A percentile compares a stretch with the other conserved stretches of the same genome.
These are phyloP conservation scores for Ascochyta koolunga DNA, from an alignment of 2,329 filamentous ascomycete species.

Conservation along the genomic window DNA sequence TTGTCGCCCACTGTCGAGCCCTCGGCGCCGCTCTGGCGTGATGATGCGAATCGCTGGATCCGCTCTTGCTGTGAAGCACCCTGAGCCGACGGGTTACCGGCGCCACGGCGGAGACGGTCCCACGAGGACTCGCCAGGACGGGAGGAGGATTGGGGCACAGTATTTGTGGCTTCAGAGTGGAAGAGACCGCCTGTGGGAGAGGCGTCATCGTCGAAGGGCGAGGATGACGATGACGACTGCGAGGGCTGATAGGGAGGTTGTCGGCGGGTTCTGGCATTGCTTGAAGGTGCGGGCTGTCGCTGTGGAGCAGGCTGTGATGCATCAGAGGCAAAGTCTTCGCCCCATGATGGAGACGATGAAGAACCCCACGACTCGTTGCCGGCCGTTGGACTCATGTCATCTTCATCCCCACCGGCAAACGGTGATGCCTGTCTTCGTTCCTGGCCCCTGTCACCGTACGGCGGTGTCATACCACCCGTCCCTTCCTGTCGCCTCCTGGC, in stretches of 20 bases:
- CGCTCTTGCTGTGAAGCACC: conserved; percentile 17
- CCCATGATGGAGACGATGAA: conserved; percentile 14
- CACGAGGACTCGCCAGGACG: conserved; percentile 49
- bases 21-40: conserved; percentile 34
- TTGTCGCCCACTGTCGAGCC: conserved; percentile 49
- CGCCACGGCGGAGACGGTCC: conserved; percentile 52
- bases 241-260: conserved; percentile 13
- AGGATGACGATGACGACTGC: conserved; percentile 10
- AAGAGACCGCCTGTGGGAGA: conserved; percentile 48
- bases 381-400: conserved; percentile 53
- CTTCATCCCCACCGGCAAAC: conserved; percentile 35
- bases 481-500: conserved; percentile 21
- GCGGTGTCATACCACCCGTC: conserved; percentile 45
- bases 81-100: conserved; percentile 19
- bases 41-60: conserved; percentile 21
- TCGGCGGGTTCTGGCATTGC: conserved; percentile 11
- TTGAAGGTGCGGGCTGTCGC: conserved; percentile 14
- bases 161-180: conserved; percentile 33
- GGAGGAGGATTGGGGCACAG: conserved; percentile 21
- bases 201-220: conserved; percentile 38
- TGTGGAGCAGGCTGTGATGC: conserved; percentile 5
- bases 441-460: conserved; percentile 38
- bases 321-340: conserved; percentile 21
- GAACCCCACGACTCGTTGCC: conserved; percentile 45
- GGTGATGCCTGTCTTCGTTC: conserved; percentile 14